These are phyloP conservation scores for Heliamphora pulchella DNA, from an alignment of 179 eudicot genomes.

Conservation along the genomic window DNA sequence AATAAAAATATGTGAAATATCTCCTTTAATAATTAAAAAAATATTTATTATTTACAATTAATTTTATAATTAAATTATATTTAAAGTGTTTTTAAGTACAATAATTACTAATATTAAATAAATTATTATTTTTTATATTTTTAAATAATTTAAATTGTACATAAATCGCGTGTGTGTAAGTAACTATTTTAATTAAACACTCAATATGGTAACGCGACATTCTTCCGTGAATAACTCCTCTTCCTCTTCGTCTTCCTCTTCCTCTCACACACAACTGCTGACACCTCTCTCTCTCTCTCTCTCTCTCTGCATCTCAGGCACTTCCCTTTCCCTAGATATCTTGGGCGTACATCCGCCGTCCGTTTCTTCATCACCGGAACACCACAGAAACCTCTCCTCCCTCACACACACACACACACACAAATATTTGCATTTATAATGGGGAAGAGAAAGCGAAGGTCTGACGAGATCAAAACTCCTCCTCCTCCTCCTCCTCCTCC, in stretches of 20 bases:
- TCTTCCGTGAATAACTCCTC: too few species aligned
- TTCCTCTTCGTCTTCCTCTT: neutral
- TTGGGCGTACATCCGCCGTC: conserved; percentile 16
- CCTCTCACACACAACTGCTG: neutral
- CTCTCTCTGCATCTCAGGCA: neutral
- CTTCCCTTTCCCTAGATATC: neutral
- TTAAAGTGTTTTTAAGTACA: too few species aligned
- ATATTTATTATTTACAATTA: too few species aligned
- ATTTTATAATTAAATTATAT: too few species aligned
- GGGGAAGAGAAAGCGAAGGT: conserved; percentile 37
- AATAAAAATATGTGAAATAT: too few species aligned
- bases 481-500: conserved; percentile 25
- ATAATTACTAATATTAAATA: too few species aligned
- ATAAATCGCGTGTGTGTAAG: too few species aligned
- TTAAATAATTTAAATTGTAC: too few species aligned
- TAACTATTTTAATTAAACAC: too few species aligned
- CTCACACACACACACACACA: neutral
- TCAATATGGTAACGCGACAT: too few species aligned
- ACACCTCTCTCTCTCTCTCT: neutral
- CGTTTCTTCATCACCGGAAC: conserved; percentile 17
- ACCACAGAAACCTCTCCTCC: conserved; percentile 11
- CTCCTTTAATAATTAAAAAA: too few species aligned
- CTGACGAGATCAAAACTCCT: conserved; percentile 22
- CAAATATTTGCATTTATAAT: conserved; percentile 10
- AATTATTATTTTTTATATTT: too few species aligned